Percentiles rank a stretch among this genome's conserved stretches.
Evolutionary conservation across 2,329 filamentous ascomycete species (phyloP).

Genomic region (Atkinsonella texensis): DNA sequence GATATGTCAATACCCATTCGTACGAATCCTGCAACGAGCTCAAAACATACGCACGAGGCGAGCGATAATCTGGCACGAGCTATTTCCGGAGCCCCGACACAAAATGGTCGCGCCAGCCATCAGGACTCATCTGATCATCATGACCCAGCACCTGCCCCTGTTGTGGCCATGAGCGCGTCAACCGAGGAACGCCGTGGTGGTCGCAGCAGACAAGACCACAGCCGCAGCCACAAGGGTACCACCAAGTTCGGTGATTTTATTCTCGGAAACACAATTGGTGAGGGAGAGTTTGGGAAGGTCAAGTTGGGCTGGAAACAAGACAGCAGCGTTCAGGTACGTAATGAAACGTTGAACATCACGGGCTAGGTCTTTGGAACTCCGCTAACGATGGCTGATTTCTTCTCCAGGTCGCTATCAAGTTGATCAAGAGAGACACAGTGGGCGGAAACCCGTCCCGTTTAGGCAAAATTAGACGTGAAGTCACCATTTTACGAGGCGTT

Average conservation of each 20-base stretch:
- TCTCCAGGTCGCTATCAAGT: conserved; percentile 84
- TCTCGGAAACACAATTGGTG: conserved; percentile 87
- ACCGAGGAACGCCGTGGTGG: conserved; percentile 36
- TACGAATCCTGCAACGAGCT: conserved; percentile 29
- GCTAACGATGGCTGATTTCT: background rate
- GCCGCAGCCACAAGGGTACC: conserved; percentile 44
- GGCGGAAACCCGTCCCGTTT: conserved; percentile 80
- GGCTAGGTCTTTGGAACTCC: background rate
- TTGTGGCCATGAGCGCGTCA: conserved; percentile 29
- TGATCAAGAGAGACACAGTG: conserved; percentile 84
- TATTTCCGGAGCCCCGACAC: conserved; percentile 30
- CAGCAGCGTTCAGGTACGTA: conserved; percentile 64
- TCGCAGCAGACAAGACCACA: conserved; percentile 49
- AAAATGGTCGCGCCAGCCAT: conserved; percentile 15
- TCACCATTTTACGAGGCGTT: conserved; percentile 75
- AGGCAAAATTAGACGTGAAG: conserved; percentile 95
- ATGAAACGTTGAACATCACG: too few species aligned
- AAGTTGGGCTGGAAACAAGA: conserved; percentile 98
- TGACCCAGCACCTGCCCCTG: conserved; percentile 33
- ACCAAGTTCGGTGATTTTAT: conserved; percentile 94
- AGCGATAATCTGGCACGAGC: conserved; percentile 70
- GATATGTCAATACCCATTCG: conserved; percentile 33
- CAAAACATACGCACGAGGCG: conserved; percentile 57
- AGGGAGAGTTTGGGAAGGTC: conserved; percentile 97
- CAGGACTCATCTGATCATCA: conserved; percentile 22